phyloP scores from a whole-genome alignment of 495 filamentous ascomycete species.

The Talaromyces wortmannii region DNA sequence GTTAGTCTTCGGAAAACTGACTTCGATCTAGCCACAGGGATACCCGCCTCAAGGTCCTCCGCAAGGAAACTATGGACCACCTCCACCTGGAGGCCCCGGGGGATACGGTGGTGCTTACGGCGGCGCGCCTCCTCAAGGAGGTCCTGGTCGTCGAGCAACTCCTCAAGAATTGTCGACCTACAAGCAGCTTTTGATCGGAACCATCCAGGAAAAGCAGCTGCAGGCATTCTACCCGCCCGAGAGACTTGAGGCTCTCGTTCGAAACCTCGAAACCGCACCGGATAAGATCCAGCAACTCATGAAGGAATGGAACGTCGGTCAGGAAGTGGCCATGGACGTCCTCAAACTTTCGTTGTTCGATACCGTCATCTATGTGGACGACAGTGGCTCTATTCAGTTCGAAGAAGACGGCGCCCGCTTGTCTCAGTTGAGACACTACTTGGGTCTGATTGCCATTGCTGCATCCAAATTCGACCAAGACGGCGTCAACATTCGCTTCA shows the following conservation, averaged over 20 bases:
- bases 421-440: slow-evolving; percentile 56
- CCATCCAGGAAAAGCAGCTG: slow-evolving; percentile 52
- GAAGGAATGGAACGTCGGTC: slow-evolving; percentile 47
- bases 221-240: slow-evolving; percentile 48
- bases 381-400: slow-evolving; percentile 67
- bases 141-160: slow-evolving; percentile 20
- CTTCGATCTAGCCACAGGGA: slow-evolving; percentile 6
- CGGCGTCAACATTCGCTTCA: slow-evolving; percentile 64
- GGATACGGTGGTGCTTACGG: slow-evolving; percentile 6
- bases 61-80: slow-evolving; percentile 22
- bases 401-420: slow-evolving; percentile 60
- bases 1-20: slow-evolving; percentile 10
- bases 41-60: slow-evolving; percentile 22
- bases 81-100: slow-evolving; percentile 2
- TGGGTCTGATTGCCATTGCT: slow-evolving; percentile 54
- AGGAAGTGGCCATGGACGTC: slow-evolving; percentile 60
- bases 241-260: slow-evolving; percentile 28
- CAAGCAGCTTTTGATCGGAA: slow-evolving; percentile 42
- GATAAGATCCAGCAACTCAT: slow-evolving; percentile 43
- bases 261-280: slow-evolving; percentile 35
- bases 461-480: slow-evolving; percentile 66
- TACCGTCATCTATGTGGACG: slow-evolving; percentile 62
- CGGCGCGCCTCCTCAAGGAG: slow-evolving; percentile 11
- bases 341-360: slow-evolving; percentile 63
- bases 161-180: slow-evolving; percentile 45